Percentiles rank a stretch among this genome's conserved stretches.
Evolutionary conservation across 1,284 basidiomycete species (phyloP).

Genomic region (Trichosporon sp.): DNA sequence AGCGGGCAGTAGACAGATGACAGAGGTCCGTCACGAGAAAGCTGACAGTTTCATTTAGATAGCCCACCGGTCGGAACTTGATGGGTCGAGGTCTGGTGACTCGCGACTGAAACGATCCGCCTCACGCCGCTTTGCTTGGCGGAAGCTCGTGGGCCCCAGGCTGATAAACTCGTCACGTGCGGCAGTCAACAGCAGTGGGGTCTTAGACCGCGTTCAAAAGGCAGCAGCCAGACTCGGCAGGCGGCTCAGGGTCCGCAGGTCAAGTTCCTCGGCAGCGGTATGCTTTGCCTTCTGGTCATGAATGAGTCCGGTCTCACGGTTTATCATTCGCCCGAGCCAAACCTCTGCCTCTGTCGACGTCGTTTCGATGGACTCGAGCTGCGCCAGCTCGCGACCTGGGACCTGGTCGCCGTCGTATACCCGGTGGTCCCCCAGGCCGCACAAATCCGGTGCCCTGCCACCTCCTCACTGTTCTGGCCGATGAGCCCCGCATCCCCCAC

Average conservation of each 20-base stretch:
- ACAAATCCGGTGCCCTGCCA: not conserved
- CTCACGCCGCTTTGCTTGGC: slow-evolving; percentile 7
- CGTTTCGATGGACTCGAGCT: slow-evolving; percentile 1
- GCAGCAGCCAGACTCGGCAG: not conserved
- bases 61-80: slow-evolving; percentile 18
- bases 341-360: not conserved
- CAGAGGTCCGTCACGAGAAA: not conserved
- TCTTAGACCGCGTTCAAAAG: too few relatives aligned
- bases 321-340: slow-evolving; percentile 2
- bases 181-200: not conserved
- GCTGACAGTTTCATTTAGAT: not conserved
- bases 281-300: not conserved
- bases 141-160: not conserved
- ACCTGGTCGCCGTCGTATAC: not conserved
- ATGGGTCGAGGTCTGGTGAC: not conserved
- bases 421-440: not conserved
- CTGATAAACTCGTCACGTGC: not conserved
- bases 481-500: slow-evolving; percentile 4
- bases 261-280: not conserved
- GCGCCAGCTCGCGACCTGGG: not conserved
- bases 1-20: not conserved
- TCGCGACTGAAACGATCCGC: not conserved
- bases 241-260: not conserved
- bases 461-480: not conserved
- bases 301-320: not conserved